Percentiles rank a stretch among this genome's conserved stretches.
Evolutionary conservation across 2,329 filamentous ascomycete genomes (phyloP).

Genomic region (Epichloe bromicola): DNA sequence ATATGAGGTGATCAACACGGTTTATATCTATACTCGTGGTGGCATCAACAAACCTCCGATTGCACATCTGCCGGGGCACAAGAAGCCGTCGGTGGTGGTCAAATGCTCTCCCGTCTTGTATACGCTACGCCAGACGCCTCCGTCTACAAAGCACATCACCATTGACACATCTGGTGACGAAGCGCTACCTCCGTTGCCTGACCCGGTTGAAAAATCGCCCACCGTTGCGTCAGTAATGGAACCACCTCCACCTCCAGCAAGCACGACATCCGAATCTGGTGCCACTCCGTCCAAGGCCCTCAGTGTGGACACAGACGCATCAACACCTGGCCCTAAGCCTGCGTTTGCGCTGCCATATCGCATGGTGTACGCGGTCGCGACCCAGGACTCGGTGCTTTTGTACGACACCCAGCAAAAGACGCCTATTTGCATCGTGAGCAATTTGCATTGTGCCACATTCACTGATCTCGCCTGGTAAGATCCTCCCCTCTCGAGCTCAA

Average conservation of each 20-base stretch:
- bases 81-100: slow-evolving; percentile 93
- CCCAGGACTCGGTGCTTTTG: slow-evolving; percentile 84
- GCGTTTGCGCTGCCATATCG: slow-evolving; percentile 82
- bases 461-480: slow-evolving; percentile 84
- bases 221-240: slow-evolving; percentile 59
- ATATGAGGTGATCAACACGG: slow-evolving; percentile 89
- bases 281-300: slow-evolving; percentile 40
- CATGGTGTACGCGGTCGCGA: slow-evolving; percentile 93
- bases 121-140: slow-evolving; percentile 55
- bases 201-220: slow-evolving; percentile 57
- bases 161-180: slow-evolving; percentile 88
- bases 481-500: no score
- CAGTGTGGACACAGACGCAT: slow-evolving; percentile 28
- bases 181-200: slow-evolving; percentile 69
- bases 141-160: slow-evolving; percentile 74
- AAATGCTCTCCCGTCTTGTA: slow-evolving; percentile 89
- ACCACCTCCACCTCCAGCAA: slow-evolving; percentile 55
- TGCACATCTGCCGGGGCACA: slow-evolving; percentile 88
- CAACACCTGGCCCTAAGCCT: slow-evolving; percentile 47
- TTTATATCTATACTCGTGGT: slow-evolving; percentile 94
- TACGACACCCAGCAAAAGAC: slow-evolving; percentile 97
- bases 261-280: slow-evolving; percentile 33
- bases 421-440: slow-evolving; percentile 88
- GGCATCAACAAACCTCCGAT: slow-evolving; percentile 95
- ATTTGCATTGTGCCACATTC: slow-evolving; percentile 93